Evolutionary conservation across 352 stramenopile species (phyloP).

Genomic region (Phytophthora meadii): DNA sequence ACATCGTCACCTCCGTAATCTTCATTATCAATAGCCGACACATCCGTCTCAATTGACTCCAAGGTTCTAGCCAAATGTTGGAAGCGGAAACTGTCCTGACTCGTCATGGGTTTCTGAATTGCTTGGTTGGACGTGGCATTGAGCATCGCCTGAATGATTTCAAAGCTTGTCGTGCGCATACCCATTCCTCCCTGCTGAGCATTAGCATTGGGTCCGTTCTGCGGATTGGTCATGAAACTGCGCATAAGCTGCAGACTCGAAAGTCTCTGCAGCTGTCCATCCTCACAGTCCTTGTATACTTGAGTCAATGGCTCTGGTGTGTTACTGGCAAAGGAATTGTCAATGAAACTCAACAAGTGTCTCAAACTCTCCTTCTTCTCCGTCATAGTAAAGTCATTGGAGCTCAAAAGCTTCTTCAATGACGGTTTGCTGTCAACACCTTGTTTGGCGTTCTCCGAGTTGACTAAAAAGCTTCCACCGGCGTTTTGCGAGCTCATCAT

Average conservation of each 20-base stretch:
- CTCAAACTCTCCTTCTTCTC: constrained; percentile 89
- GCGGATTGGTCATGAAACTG: constrained; percentile 64
- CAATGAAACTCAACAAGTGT: constrained; percentile 84
- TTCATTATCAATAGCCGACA: constrained; percentile 83
- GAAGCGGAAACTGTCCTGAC: constrained; percentile 88
- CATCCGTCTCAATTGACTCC: constrained; percentile 83
- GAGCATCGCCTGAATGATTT: constrained; percentile 90
- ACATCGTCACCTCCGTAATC: constrained; percentile 85
- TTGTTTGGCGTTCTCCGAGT: constrained; percentile 49
- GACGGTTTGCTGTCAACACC: constrained; percentile 54
- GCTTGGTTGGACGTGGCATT: constrained; percentile 86
- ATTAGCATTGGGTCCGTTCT: neutral
- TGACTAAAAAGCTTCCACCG: constrained; percentile 63
- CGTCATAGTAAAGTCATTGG: constrained; percentile 83
- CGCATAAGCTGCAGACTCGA: constrained; percentile 86
- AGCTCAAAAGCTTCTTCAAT: constrained; percentile 84
- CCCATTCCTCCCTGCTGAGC: constrained; percentile 51
- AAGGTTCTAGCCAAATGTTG: constrained; percentile 81
- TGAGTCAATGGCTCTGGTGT: constrained; percentile 78
- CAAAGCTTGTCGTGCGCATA: constrained; percentile 82
- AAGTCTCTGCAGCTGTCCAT: constrained; percentile 70
- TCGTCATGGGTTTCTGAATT: constrained; percentile 89
- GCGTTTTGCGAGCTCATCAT: constrained; percentile 49
- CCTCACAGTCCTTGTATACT: constrained; percentile 82
- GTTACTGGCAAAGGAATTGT: constrained; percentile 82